Conservation (phyloP, 2,329 filamentous ascomycete species). For the Immersiporthe knoxdaviesiana region DNA sequence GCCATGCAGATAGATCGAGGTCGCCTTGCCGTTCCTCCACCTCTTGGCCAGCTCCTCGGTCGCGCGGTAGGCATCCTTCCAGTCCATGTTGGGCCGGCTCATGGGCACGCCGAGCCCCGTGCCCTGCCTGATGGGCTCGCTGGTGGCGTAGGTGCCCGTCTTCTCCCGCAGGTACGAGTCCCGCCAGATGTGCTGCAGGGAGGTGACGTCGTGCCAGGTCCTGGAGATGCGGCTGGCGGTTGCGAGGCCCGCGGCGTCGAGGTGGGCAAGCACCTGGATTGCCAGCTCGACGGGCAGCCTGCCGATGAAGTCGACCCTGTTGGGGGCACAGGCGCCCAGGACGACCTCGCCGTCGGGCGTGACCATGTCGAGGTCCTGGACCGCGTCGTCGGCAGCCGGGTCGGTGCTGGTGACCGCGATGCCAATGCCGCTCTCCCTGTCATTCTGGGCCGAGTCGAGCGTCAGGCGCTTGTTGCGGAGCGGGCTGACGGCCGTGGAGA, state of each 20-base stretch:
- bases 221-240: constrained; percentile 55
- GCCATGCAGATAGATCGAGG: constrained; percentile 86
- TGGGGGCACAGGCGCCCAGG: constrained; percentile 39
- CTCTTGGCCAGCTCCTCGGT: constrained; percentile 74
- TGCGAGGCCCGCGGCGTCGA: constrained; percentile 57
- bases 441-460: constrained; percentile 54
- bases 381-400: constrained; percentile 41
- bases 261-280: constrained; percentile 59
- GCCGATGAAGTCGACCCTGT: constrained; percentile 61
- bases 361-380: constrained; percentile 29
- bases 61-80: constrained; percentile 82
- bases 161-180: constrained; percentile 66
- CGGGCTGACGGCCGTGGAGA: constrained; percentile 24
- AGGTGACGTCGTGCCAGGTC: constrained; percentile 51
- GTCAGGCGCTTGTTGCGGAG: constrained; percentile 49
- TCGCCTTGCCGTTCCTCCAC: constrained; percentile 80
- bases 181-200: constrained; percentile 64
- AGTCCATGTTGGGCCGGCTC: constrained; percentile 68
- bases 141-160: constrained; percentile 62
- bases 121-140: constrained; percentile 55
- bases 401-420: constrained; percentile 56
- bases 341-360: constrained; percentile 36
- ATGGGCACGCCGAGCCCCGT: constrained; percentile 60
- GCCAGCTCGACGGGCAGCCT: constrained; percentile 61
- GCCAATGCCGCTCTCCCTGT: constrained; percentile 67